Conservation (phyloP, 306 rosid genomes). For the Cucumis cinereus region DNA sequence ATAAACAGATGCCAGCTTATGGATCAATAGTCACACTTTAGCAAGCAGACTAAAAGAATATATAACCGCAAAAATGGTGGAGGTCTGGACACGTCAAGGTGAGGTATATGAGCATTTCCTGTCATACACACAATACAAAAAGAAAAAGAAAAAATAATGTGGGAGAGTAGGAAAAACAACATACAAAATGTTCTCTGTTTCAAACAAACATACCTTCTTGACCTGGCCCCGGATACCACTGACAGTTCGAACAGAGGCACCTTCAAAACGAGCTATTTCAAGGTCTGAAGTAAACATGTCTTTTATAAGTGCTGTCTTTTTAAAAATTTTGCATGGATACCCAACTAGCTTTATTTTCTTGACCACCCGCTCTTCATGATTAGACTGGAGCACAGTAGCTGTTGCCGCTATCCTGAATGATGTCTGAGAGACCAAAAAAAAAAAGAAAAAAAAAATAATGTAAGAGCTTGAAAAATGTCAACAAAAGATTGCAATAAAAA, state of each 20-base stretch:
- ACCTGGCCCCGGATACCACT: slow-evolving; percentile 92
- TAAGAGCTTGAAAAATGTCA: slow-evolving; percentile 5
- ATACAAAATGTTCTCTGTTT: not conserved
- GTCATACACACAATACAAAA: not conserved
- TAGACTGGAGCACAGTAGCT: slow-evolving; percentile 75
- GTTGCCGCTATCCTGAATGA: slow-evolving; percentile 87
- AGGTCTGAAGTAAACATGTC: slow-evolving; percentile 93
- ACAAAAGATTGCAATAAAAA: not conserved
- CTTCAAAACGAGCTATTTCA: slow-evolving; percentile 92
- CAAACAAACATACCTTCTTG: slow-evolving; percentile 59
- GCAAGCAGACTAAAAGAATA: not conserved
- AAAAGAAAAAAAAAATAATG: too few relatives aligned
- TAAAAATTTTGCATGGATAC: slow-evolving; percentile 79
- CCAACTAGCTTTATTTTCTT: slow-evolving; percentile 96
- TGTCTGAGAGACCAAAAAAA: slow-evolving; percentile 38
- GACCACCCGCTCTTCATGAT: slow-evolving; percentile 59
- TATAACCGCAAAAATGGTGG: not conserved
- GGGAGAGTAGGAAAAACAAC: not conserved
- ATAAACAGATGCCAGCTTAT: not conserved
- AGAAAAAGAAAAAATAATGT: not conserved
- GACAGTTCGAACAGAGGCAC: slow-evolving; percentile 84
- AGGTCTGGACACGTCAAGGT: not conserved
- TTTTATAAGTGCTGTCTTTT: slow-evolving; percentile 81
- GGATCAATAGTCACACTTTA: slow-evolving; percentile 4
- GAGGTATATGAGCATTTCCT: not conserved